Conservation (phyloP, 2,329 filamentous ascomycete species). For the Huntiella abstrusa region DNA sequence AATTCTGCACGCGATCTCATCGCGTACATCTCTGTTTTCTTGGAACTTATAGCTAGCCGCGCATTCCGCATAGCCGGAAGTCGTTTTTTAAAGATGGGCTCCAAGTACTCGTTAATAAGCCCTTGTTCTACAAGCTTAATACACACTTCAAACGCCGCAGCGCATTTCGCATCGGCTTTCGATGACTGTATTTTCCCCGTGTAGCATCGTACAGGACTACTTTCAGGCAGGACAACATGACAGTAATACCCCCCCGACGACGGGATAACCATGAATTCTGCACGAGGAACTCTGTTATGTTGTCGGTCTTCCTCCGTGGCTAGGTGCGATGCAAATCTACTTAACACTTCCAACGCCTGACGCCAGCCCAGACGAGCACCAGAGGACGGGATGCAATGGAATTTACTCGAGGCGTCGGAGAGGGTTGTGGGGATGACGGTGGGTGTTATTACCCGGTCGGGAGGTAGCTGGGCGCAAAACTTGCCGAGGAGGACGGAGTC, state of each 20-base stretch:
- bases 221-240: constrained; percentile 60
- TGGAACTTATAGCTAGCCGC: constrained; percentile 58
- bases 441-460: constrained; percentile 33
- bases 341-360: constrained; percentile 52
- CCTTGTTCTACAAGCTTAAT: constrained; percentile 44
- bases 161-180: constrained; percentile 68
- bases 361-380: constrained; percentile 65
- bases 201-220: constrained; percentile 49
- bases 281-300: constrained; percentile 18
- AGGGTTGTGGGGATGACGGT: background rate
- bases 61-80: constrained; percentile 78
- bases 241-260: constrained; percentile 46
- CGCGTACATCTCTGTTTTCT: constrained; percentile 52
- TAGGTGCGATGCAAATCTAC: constrained; percentile 54
- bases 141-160: constrained; percentile 75
- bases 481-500: constrained; percentile 46
- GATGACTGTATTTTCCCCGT: constrained; percentile 43
- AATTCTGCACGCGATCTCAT: constrained; percentile 64
- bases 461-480: constrained; percentile 59
- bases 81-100: constrained; percentile 51
- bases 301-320: constrained; percentile 20
- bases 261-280: constrained; percentile 43
- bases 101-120: constrained; percentile 54
- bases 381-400: constrained; percentile 43
- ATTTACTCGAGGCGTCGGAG: constrained; percentile 20